Evolutionary conservation across 768 basidiomycete genomes (phyloP), one percentile per base, ranked within the genome.

Genomic region (Tylopilus felleus): DNA sequence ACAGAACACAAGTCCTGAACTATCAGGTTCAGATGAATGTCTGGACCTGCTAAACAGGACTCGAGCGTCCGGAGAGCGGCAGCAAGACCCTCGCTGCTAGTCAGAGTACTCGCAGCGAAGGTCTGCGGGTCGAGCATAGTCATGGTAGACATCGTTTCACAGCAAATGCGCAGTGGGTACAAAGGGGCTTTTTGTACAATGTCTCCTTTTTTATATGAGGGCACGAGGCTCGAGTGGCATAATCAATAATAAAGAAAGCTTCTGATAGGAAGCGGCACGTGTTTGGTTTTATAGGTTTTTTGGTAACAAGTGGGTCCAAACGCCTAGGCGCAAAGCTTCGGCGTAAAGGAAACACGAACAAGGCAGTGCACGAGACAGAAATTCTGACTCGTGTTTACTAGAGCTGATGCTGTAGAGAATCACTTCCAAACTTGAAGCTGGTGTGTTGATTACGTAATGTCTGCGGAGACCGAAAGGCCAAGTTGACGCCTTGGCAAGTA

Each of bases 1-100:
- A 57, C 29, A 4, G 65, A 62, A 21, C 71, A 60, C 49, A 73
- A 52, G 46, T 69, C 59, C 51, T 61, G 62, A n/a, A 68, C 17
- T 49, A 66, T 55, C 62, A 64, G 56, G 52, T 47, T 59, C 58
- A 68, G 56, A 42, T 25, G 51, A 1, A 51, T 16, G 31, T 57
- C 58, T 52, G 60, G 62, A 31, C 42, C 63, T 53, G 52, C 58
- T 59, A 68, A 66, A 56, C 73, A 60, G 53, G 64, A 62, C 45
- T 59, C 45, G 47, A 69, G 57, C 12, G 44, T 49, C 36, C 28
- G 42, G 17, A 58, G 25, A 17, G 63, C 64, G 23, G 47, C 47
- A 44, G 47, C 43, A 22, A 65, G 57, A 19, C 60, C 68, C 12
- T 62, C 59, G 35, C 51, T 49, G 38, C 49, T n/a, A 41, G 59